Evolutionary conservation across 805 yeast genomes (phyloP), one percentile per base, ranked within the genome.

Genomic region (Yarrowia sp.): DNA sequence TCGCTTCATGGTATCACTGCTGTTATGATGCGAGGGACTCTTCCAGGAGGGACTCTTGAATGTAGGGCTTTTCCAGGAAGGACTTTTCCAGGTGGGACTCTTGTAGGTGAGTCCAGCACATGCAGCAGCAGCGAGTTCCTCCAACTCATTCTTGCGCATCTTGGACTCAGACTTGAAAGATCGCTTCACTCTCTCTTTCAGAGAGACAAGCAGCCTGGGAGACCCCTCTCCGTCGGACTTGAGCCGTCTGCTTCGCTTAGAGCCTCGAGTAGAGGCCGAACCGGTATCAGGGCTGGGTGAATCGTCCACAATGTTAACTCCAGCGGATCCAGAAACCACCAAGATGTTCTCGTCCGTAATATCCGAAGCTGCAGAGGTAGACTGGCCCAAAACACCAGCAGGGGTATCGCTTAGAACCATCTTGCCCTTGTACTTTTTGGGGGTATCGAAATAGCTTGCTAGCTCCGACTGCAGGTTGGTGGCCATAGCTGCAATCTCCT

Each of bases 401-500:
- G 60, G 36, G 9, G 46, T 2, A 5, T 53, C 64, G 30, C n/a
- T n/a, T 3, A 56, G 64, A 12, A 43, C 44, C 64, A 56, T 56
- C 50, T 56, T 42, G 10, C 64, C 64, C 44, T 56, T 56, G 40
- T 30, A 17, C 19, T 33, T 30, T 9, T 43, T 56, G 30, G 64
- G 64, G 40, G 64, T 56, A 33, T 56, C 64, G 15, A 56, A 56
- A 24, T 43, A 42, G 49, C 64, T 56, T 13, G 47, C 10, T 33
- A 56, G 14, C 42, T 56, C 64, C 12, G 47, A 56, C 39, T 56
- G 47, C 14, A 56, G 19, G 39, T 56, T 42, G 33, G 39, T 56
- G 34, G 64, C 40, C 64, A 56, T 56, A n/a, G 39, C 64, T 13
- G 47, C 64, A 43, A 56, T 56, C 33, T 56, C 64, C 64, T 56